Base-by-base conservation (phyloP, 192 early-diverging fungal species). In the Coemansia sp. region DNA sequence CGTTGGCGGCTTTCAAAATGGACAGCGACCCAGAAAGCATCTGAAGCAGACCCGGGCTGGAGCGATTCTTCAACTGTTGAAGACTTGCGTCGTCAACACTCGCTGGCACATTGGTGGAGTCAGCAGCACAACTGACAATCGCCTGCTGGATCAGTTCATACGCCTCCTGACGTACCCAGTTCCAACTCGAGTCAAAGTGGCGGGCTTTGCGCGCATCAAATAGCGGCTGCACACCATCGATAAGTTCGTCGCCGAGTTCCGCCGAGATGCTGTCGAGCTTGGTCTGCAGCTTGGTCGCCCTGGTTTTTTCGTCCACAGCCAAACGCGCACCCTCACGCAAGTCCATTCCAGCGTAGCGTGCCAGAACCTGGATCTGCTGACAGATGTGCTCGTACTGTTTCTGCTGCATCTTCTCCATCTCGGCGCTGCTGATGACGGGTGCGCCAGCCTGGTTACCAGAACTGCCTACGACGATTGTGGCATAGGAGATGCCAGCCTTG, bases 161-260 rank as follows among this genome's bases (percentile, higher is more conserved):
- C 59, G 34, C 70, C 36, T 54, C 75, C 59, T 93, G 87, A 63
- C 53, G 74, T 62, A 93, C 85, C 94, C 95, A 97, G 85, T 97
- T 95, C 95, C 95, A 97, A 87, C 90, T 89, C 33, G 95, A 97
- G 64, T 97, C 93, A 73, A 93, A 97, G 16, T 70, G 84, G 56
- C 95, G 89, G 42, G 91, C 92, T 84, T 94, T 97, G 65, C 88
- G 84, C n/a, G 80, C 79, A 46, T 86, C 89, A 78, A 97, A 97
- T 4, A 83, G 44, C 4, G 93, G 91, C 50, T 86, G 83, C 76
- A 95, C 92, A 46, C 95, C 95, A 45, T 91, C 86, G 40, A 89
- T 87, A 4, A 70, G 21, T 19, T 75, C 74, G n/a, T 95, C 93
- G 68, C 94, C 95, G 67, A 94, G 89, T 81, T 97, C 95, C 59